Base-by-base conservation (phyloP, 345 rosid species). In the Angophora floribunda region DNA sequence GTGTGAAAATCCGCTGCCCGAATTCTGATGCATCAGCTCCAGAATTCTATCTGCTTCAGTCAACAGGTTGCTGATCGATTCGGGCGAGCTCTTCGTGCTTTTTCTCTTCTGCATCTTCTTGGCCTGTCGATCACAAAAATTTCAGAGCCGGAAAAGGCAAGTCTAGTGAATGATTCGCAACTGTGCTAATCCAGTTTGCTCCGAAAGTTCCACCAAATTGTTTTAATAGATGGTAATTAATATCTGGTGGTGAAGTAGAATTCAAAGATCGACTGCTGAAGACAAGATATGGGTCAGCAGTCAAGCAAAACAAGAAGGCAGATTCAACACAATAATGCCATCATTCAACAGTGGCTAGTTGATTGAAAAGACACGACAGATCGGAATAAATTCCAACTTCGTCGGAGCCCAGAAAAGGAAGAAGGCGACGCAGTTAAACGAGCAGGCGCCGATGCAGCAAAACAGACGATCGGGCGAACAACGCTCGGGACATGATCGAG, bases 41-140 rank as follows among this genome's bases (percentile, higher is more conserved):
- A 87, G 44, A 65, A 52, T 89, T 13, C 87, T 70, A 50, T 24
- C 53, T 45, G 82, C 47, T 7, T 80, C 79, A 19, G 80, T 49
- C 21, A 80, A 51, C 79, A 16, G 53, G 24, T 57, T 70, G 53
- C 70, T 32, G 75, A 21, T 85, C 36, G 86, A 52, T 75, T 6
- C 88, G 30, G 6, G 87, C 2, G 86, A 11, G 6, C 80, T 87
- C 85, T 61, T 79, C 67, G 21, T 11, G 36, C 13, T 44, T 75
- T 86, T 89, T 44, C 89, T 89, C 85, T 85, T 92, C 86, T 53
- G 87, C 9, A 90, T 50, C 89, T 89, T 94, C 91, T 87, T 90
- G 11, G 85, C 93, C 95, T 94, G 90, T 51, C 28, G 53, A 22
- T 24, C 9, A 11, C 82, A 28, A 50, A 86, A 61, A 87, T 51